Base-by-base conservation (phyloP, 2,329 filamentous ascomycete species). In the Claviceps pusilla region DNA sequence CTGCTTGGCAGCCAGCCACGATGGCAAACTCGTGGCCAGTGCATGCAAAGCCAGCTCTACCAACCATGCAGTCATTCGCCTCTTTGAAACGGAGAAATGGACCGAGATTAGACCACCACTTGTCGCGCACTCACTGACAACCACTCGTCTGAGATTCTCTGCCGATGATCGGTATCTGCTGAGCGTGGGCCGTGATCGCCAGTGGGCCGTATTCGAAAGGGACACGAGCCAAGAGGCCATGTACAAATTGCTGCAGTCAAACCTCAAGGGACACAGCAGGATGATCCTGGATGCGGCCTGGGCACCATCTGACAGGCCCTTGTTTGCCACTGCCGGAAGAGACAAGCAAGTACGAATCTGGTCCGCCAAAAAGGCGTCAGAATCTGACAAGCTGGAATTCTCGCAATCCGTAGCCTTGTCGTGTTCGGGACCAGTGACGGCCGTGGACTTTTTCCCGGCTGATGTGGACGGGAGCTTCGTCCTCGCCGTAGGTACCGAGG, bases 251-350 rank as follows among this genome's bases (percentile, higher is more conserved):
- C 67, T 79, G 43, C 73, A 83, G 57, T 73, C 78, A 3, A 89
- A 95, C 62, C 79, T 82, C 1, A 96, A 95, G 69, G 91, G 87
- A 0, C 93, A 98, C 67, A 77, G 86, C 4, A 77, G 93, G 56
- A 97, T 98, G 89, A 90, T 98, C 48, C 75, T 97, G 14, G 89
- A 89, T 64, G 86, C 83, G 1, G 81, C 87, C 2, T 98, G 93
- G 91, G 83, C 85, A 1, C 84, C 85, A 1, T 33, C 75, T 67
- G n/a, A 37, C 67, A 77, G 33, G 3, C 63, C 69, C 10, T 64
- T 76, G 10, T 98, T 98, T 68, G 86, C 86, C 12, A 98, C 93
- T 0, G 91, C 90, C 1, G 89, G 90, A 3, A 78, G 93, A 61
- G 93, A 98, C 68, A 97, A 94, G 71, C 77, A 76, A 31, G 83